These are phyloP conservation scores for Cyclanthera cordifolia DNA, from an alignment of 306 rosid genomes.

Conservation along the genomic window DNA sequence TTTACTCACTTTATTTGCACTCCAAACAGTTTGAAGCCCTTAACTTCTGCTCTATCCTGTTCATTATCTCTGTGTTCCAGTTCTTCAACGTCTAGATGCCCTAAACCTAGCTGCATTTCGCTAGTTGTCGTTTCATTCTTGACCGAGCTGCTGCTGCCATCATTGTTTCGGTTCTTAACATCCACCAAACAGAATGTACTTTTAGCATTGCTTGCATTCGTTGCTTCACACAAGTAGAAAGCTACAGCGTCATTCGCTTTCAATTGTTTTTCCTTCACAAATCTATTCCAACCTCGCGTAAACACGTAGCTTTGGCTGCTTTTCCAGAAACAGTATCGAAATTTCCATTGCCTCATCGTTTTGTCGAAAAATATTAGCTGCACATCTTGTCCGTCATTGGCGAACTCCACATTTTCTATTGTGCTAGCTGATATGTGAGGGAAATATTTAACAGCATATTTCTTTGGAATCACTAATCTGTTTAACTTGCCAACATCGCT, in stretches of 20 bases:
- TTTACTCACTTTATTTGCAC: conserved; percentile 21
- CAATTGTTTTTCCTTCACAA: conserved; percentile 36
- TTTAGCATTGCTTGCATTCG: background rate
- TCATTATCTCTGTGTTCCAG: background rate
- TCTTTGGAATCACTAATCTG: conserved; percentile 72
- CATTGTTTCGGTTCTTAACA: conserved; percentile 5
- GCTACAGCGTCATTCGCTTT: conserved; percentile 33
- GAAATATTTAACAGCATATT: conserved; percentile 54
- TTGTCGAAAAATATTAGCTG: conserved; percentile 35
- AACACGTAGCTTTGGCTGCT: conserved; percentile 45
- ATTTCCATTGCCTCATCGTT: conserved; percentile 31
- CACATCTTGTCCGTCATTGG: conserved; percentile 14
- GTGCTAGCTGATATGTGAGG: conserved; percentile 25
- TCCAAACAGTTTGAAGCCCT: conserved; percentile 38
- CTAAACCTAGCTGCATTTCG: conserved; percentile 7
- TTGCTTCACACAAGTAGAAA: conserved; percentile 28
- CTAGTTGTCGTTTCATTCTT: background rate
- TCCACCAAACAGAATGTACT: conserved; percentile 30
- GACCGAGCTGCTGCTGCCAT: background rate
- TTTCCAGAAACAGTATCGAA: conserved; percentile 44
- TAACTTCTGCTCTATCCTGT: conserved; percentile 6
- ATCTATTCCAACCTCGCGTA: conserved; percentile 44
- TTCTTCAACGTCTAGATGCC: background rate
- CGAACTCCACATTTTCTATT: background rate
- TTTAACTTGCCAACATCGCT: conserved; percentile 87